Percentiles rank a stretch among this genome's conserved stretches.
phyloP scores from a whole-genome alignment of 768 basidiomycete species.

The Mycena belliarum region DNA sequence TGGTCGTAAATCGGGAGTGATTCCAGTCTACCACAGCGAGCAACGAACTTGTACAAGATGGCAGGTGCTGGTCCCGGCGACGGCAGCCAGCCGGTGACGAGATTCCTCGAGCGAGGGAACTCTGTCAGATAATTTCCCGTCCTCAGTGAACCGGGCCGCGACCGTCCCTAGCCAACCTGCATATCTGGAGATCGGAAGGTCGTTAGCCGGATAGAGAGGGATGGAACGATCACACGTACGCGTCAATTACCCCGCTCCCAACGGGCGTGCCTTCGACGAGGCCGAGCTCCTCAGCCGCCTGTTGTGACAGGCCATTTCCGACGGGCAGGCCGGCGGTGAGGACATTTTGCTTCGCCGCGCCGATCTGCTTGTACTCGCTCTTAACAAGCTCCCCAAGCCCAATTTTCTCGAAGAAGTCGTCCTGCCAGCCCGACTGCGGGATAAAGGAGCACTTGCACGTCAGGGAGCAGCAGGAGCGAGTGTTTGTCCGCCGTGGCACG shows the following conservation, averaged over 20 bases:
- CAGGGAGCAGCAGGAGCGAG: conserved; percentile 88
- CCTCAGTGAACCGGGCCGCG: conserved; percentile 68
- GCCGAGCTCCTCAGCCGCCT: conserved; percentile 84
- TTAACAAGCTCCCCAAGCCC: conserved; percentile 74
- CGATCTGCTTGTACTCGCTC: conserved; percentile 73
- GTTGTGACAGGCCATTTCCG: conserved; percentile 75
- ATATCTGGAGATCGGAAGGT: conserved; percentile 47
- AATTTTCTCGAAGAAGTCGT: conserved; percentile 82
- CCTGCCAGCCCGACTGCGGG: conserved; percentile 85
- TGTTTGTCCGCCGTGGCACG: conserved; percentile 74
- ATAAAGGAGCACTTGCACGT: conserved; percentile 97
- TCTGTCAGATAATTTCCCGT: conserved; percentile 49
- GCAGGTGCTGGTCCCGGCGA: conserved; percentile 96
- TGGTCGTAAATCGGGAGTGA: neutral
- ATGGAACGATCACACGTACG: conserved; percentile 41
- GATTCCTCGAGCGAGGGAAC: conserved; percentile 75
- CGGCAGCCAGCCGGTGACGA: conserved; percentile 80
- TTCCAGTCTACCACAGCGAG: neutral
- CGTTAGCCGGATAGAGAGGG: conserved; percentile 25
- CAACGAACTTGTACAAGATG: conserved; percentile 79
- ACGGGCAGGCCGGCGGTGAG: conserved; percentile 86
- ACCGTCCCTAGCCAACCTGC: conserved; percentile 98
- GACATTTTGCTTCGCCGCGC: conserved; percentile 61
- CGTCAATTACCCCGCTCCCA: conserved; percentile 94
- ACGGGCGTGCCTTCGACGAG: conserved; percentile 85